Conservation (phyloP, 805 yeast species). For the Wickerhamiella nectarea region DNA sequence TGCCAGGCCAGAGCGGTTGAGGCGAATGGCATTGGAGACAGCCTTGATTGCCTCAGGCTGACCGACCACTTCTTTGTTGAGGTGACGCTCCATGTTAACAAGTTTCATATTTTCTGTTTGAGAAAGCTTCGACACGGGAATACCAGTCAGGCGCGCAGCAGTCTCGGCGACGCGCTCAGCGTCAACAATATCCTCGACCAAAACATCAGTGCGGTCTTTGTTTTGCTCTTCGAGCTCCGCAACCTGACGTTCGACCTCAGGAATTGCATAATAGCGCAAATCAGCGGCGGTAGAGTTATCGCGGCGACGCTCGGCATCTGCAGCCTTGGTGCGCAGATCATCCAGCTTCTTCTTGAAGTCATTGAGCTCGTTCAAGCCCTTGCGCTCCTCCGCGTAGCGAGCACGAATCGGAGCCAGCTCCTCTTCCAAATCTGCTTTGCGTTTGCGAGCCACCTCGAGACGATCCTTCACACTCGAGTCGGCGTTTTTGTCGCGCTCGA, state of each 20-base stretch:
- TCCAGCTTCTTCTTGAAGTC: slow-evolving; percentile 80
- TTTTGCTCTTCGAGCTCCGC: slow-evolving; percentile 65
- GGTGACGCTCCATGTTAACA: slow-evolving; percentile 84
- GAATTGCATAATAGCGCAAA: slow-evolving; percentile 91
- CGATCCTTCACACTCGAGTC: slow-evolving; percentile 75
- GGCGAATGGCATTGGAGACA: slow-evolving; percentile 86
- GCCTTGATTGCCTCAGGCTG: slow-evolving; percentile 93
- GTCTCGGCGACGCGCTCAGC: slow-evolving; percentile 91
- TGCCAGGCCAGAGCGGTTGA: slow-evolving; percentile 85
- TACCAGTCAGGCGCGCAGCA: slow-evolving; percentile 92
- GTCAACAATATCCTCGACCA: slow-evolving; percentile 84
- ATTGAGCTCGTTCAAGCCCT: slow-evolving; percentile 83
- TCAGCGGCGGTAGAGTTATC: slow-evolving; percentile 94
- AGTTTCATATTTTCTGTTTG: slow-evolving; percentile 91
- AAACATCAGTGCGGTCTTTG: slow-evolving; percentile 44
- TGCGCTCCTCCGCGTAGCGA: slow-evolving; percentile 71
- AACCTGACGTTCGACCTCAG: slow-evolving; percentile 71
- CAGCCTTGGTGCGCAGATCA: slow-evolving; percentile 83
- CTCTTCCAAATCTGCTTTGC: slow-evolving; percentile 73
- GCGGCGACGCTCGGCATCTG: slow-evolving; percentile 92
- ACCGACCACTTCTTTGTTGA: slow-evolving; percentile 78
- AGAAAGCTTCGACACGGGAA: slow-evolving; percentile 85
- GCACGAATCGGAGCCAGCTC: slow-evolving; percentile 73
- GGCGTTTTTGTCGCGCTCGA: slow-evolving; percentile 89
- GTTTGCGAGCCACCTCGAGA: slow-evolving; percentile 61